Evolutionary conservation across 2,329 filamentous ascomycete species (phyloP), one percentile per base, ranked within the genome.

Genomic region (Trichophyton mentagrophytes): DNA sequence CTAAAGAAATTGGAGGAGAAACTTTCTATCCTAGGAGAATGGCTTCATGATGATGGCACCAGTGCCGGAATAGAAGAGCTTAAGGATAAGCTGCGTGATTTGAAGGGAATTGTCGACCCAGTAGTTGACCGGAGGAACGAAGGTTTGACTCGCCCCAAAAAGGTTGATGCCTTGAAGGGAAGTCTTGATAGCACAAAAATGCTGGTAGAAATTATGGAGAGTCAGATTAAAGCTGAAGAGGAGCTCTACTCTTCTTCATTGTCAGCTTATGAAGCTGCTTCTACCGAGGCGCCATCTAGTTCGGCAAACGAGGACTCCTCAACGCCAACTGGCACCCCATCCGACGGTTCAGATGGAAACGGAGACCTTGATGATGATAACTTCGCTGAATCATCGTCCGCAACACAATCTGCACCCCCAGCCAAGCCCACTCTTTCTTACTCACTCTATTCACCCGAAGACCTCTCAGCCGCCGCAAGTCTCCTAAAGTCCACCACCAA

Each of bases 11-110:
- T 97, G 11, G 82, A 87, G 67, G 78, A 84, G 63, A 85, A 85
- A 68, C 80, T 89, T 44, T 80, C 82, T 63, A 82, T 83, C 57
- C 82, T 85, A 22, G 88, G 88, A 67, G 90, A 96, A 9, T 99
- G 93, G 92, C 84, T 99, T 62, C 93, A 96, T 71, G 88, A 83
- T 15, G 90, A 91, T 55, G 90, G 92, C 61, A 80, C 82, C 15
- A 85, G 90, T 57, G 91, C 93, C 3, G 79, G 82, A 40, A 85
- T 85, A 61, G 84, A 88, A 2, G 84, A 86, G 56, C 82, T 99
- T 68, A 88, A 86, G 72, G 80, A 82, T 60, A 89, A 86, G 71
- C 82, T 95, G 57, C 86, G 89, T 72, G 82, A 82, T 51, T 82
- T 99, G 57, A 86, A 89, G 70, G 82, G 85, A 59, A 82, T 96